Base-by-base conservation (phyloP, 2,329 filamentous ascomycete genomes). In the Arthrobotrys conoides region DNA sequence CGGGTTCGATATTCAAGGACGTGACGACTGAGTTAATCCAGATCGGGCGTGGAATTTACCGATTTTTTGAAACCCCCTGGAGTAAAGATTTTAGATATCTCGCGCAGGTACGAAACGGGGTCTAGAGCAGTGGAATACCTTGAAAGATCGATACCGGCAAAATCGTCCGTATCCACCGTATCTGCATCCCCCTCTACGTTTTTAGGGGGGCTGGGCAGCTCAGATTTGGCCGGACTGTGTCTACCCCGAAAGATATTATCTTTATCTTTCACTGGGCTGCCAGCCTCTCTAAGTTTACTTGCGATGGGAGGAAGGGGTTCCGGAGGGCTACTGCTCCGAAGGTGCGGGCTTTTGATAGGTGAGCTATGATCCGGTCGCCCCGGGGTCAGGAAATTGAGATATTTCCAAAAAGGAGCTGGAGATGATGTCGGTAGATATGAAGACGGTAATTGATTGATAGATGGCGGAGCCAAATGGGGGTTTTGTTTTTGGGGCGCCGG, bases 391-490 rank as follows among this genome's bases (percentile, higher is more conserved):
- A 93, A 88, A 80, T 94, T 92, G 48, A 92, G 90, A 84, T 92
- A 96, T 84, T 93, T 94, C 93, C 93, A 96, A 84, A 96, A 96
- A 0, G 93, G 92, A 0, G 93, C 93, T 0, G 93, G 93, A 36
- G 92, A 94, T 81, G 91, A 93, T 55, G 93, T 94, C 38, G 93
- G 92, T 89, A 95, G 93, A 83, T 93, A 93, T 82, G 94, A 92
- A 83, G 92, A 94, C 9, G 93, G 93, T 70, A 92, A 88, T 83
- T 94, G 92, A 4, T 92, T 90, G 5, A 93, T 95, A 82, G 91
- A 94, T 0, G 93, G 92, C 33, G 93, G 93, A 0, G 91, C 92
- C 48, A 95, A 87, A 81, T 89, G 89, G 33, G 93, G 92, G 79
- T 92, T 90, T 77, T 93, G 90, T 64, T 91, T 89, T 53, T 90